A percentile compares a stretch with the other conserved stretches of the same genome.
Evolutionary conservation across 2,329 filamentous ascomycete genomes (phyloP).

Genomic region (Fusarium liriodendri): DNA sequence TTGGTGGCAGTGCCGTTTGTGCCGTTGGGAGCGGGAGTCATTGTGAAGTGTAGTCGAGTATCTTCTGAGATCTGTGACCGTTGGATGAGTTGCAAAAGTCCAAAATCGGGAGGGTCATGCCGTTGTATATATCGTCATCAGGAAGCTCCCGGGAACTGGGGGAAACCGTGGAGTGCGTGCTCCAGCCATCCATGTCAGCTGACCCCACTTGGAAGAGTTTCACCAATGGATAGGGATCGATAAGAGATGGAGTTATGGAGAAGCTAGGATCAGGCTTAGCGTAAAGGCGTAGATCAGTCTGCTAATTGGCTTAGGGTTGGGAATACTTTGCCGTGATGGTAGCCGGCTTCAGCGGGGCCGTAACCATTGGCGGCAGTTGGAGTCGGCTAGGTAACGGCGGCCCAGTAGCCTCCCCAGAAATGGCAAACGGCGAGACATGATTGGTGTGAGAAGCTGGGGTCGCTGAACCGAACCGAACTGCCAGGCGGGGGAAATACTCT

Average conservation of each 20-base stretch:
- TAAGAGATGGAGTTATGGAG: neutral
- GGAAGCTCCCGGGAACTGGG: neutral
- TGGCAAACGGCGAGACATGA: slow-evolving; percentile 15
- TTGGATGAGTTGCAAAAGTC: neutral
- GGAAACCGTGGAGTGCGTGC: neutral
- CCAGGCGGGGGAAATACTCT: slow-evolving; percentile 28
- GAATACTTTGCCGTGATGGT: slow-evolving; percentile 29
- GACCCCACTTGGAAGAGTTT: neutral
- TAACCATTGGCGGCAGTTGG: slow-evolving; percentile 36
- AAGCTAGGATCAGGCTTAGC: neutral
- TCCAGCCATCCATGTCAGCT: neutral
- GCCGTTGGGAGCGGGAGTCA: slow-evolving; percentile 33
- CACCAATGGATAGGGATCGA: neutral
- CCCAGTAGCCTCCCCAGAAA: slow-evolving; percentile 1
- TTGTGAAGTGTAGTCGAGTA: slow-evolving; percentile 6
- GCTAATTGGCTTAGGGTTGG: neutral
- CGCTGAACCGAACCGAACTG: neutral
- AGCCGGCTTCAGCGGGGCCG: slow-evolving; percentile 38
- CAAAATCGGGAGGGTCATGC: neutral
- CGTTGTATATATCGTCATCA: neutral
- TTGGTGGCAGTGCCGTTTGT: slow-evolving; percentile 29
- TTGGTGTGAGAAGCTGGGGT: slow-evolving; percentile 25
- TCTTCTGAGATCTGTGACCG: neutral
- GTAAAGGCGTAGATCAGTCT: neutral
- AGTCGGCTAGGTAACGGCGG: slow-evolving; percentile 31